Evolutionary conservation across 768 basidiomycete species (phyloP).

Genomic region (Xerocomus brunneocitrinus): DNA sequence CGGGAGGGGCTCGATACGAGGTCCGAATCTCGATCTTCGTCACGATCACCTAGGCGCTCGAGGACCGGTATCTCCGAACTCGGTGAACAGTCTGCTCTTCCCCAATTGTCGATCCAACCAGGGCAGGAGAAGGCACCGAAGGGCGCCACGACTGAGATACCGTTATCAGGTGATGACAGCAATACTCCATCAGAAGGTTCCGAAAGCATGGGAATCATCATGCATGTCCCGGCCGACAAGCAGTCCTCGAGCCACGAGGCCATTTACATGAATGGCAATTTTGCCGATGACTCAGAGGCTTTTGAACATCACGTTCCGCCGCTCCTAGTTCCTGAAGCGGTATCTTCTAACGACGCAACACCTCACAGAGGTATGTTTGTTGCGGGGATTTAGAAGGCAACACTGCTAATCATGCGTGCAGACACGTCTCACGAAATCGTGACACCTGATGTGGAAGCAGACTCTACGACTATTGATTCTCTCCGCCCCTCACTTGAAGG

Average conservation of each 20-base stretch:
- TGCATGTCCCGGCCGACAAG: conserved; percentile 10
- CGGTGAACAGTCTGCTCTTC: conserved; percentile 18
- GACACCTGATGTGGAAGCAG: conserved; percentile 13
- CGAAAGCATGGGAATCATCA: conserved; percentile 15
- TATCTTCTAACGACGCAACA: conserved; percentile 6
- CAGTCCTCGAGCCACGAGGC: conserved; percentile 23
- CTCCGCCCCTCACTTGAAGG: conserved; percentile 5
- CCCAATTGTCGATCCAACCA: conserved; percentile 16
- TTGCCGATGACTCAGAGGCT: conserved; percentile 10
- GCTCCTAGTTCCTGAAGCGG: conserved; percentile 6
- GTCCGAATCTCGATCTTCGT: conserved; percentile 42
- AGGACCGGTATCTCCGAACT: conserved; percentile 27
- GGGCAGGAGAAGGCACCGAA: conserved; percentile 36
- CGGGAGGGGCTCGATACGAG: conserved; percentile 31
- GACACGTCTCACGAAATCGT: conserved; percentile 9
- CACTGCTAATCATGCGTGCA: conserved; percentile 13
- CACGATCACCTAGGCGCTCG: conserved; percentile 45
- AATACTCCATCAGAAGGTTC: conserved; percentile 18
- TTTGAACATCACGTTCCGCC: conserved; percentile 12
- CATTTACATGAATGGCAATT: conserved; percentile 18
- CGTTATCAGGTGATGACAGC: conserved; percentile 7
- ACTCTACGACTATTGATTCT: conserved; percentile 1
- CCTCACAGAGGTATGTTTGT: conserved; percentile 15
- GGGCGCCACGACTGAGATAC: conserved; percentile 9
- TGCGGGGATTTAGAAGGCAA: neutral